Evolutionary conservation across 768 basidiomycete genomes (phyloP).

Genomic region (Lenzites betulinus): DNA sequence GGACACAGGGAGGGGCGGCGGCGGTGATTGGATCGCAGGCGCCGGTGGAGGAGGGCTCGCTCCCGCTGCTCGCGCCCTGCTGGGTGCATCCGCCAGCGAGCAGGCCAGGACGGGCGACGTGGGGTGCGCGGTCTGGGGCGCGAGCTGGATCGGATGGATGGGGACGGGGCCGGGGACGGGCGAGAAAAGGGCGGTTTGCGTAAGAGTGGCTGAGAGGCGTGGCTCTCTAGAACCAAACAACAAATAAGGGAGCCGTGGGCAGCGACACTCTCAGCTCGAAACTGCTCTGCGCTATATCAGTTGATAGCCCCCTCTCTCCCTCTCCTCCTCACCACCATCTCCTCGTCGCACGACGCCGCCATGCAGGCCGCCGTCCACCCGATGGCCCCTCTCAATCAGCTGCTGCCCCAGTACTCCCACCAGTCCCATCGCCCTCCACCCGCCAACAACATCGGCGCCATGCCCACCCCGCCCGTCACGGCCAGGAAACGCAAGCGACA

Average conservation of each 20-base stretch:
- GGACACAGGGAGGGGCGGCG: neutral
- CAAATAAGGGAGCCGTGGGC: conserved; percentile 34
- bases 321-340: conserved; percentile 49
- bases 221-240: conserved; percentile 34
- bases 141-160: neutral
- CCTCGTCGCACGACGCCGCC: conserved; percentile 46
- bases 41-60: conserved; percentile 9
- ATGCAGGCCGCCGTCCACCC: conserved; percentile 80
- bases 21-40: conserved; percentile 4
- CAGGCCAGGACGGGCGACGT: neutral
- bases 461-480: conserved; percentile 70
- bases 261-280: conserved; percentile 33
- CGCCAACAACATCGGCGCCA: conserved; percentile 48
- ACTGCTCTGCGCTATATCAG: conserved; percentile 33
- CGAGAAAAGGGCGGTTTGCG: conserved; percentile 25
- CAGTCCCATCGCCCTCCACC: conserved; percentile 49
- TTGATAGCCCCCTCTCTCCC: conserved; percentile 32
- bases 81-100: neutral
- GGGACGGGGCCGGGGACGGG: conserved; percentile 9
- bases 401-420: conserved; percentile 65
- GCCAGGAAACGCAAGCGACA: conserved; percentile 85
- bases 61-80: neutral
- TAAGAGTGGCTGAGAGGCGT: conserved; percentile 32
- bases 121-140: neutral
- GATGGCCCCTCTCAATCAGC: conserved; percentile 47